Conservation (phyloP, 495 filamentous ascomycete genomes). For the Oidiodendron maius region DNA sequence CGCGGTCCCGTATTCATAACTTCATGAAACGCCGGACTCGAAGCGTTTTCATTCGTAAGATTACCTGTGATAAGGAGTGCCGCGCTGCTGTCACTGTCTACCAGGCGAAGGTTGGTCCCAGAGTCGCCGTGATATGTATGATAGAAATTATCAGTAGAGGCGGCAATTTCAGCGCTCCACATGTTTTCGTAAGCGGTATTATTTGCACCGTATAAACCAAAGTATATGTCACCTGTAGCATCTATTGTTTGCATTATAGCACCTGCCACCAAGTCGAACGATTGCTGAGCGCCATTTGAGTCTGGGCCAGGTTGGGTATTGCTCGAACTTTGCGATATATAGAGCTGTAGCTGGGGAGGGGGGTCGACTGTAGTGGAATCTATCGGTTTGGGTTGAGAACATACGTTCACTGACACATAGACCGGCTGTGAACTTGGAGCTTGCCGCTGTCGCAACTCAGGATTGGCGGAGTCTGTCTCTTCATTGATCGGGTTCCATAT, state of each 20-base stretch:
- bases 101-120: conserved; percentile 52
- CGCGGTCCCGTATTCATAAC: conserved; percentile 57
- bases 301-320: conserved; percentile 65
- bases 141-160: conserved; percentile 72
- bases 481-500: not conserved
- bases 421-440: conserved; percentile 37
- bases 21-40: conserved; percentile 34
- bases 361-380: conserved; percentile 27
- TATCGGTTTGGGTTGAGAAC: conserved; percentile 54
- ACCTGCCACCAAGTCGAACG: conserved; percentile 47
- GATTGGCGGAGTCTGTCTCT: not conserved
- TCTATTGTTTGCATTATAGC: conserved; percentile 52
- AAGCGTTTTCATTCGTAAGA: conserved; percentile 44
- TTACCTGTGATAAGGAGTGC: conserved; percentile 74
- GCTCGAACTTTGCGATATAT: conserved; percentile 58
- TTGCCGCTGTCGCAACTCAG: conserved; percentile 8
- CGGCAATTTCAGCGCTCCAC: conserved; percentile 75
- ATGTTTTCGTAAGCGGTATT: conserved; percentile 38
- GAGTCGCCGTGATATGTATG: conserved; percentile 36
- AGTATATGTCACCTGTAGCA: conserved; percentile 58
- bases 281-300: conserved; percentile 32
- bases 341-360: conserved; percentile 71
- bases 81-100: conserved; percentile 73
- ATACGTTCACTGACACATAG: conserved; percentile 78
- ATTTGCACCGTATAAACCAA: conserved; percentile 66